phyloP scores from a whole-genome alignment of 352 stramenopile species.

The Globisporangium parvum region DNA sequence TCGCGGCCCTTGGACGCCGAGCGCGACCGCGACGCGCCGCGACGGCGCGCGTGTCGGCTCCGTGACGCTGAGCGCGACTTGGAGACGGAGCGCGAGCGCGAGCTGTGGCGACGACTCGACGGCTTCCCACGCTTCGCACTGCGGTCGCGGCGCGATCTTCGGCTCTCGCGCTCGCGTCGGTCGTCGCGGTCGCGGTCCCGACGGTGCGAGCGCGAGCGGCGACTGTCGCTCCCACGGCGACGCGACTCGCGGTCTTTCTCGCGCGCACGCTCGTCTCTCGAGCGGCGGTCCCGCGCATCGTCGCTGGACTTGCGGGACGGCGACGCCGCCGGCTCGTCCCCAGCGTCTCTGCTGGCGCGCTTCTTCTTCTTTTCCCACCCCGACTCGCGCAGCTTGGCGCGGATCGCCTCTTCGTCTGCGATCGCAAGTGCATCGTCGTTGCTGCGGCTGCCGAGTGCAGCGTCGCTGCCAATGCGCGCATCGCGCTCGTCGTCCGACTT shows the following conservation, averaged over 20 bases:
- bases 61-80: slow-evolving; percentile 20
- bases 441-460: neutral
- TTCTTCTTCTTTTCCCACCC: slow-evolving; percentile 56
- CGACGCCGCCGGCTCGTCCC: slow-evolving; percentile 6
- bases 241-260: slow-evolving; percentile 7
- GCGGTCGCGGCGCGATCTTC: slow-evolving; percentile 9
- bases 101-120: slow-evolving; percentile 3
- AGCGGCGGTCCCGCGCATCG: slow-evolving; percentile 2
- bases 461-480: neutral
- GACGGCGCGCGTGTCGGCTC: slow-evolving; percentile 5
- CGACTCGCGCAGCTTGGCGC: slow-evolving; percentile 61
- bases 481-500: slow-evolving; percentile 9
- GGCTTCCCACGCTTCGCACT: slow-evolving; percentile 1
- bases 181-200: slow-evolving; percentile 25
- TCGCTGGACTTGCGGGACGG: slow-evolving; percentile 14
- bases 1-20: slow-evolving; percentile 12
- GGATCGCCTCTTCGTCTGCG: slow-evolving; percentile 61
- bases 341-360: slow-evolving; percentile 12
- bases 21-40: slow-evolving; percentile 7
- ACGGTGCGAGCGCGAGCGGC: slow-evolving; percentile 20
- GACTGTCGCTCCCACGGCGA: slow-evolving; percentile 11
- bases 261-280: neutral
- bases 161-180: slow-evolving; percentile 23
- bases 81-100: slow-evolving; percentile 12
- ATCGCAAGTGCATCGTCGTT: slow-evolving; percentile 13